phyloP scores from a whole-genome alignment of 2,329 filamentous ascomycete genomes.

The Corynespora cassiicola region DNA sequence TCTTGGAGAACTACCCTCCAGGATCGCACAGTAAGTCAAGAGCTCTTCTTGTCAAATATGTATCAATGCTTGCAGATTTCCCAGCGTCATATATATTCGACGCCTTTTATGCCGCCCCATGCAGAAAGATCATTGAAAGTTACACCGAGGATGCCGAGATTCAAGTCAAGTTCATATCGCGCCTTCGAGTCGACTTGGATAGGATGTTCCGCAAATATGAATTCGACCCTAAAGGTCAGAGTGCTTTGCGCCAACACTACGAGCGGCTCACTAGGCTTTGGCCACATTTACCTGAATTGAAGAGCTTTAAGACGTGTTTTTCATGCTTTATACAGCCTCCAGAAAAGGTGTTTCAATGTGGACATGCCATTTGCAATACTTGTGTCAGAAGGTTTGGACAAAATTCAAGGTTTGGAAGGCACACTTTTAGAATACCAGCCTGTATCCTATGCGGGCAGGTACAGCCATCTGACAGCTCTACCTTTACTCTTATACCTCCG shows the following conservation, averaged over 20 bases:
- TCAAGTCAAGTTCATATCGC: no score
- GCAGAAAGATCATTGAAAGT: no score
- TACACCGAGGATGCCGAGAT: no score
- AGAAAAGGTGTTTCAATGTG: conserved; percentile 39
- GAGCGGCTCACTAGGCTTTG: conserved; percentile 2
- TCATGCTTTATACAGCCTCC: conserved; percentile 34
- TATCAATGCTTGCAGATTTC: no score
- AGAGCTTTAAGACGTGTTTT: conserved; percentile 33
- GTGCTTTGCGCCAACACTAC: conserved; percentile 4
- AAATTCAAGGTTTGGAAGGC: conserved; percentile 18
- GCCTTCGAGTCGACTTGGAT: no score
- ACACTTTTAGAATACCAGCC: conserved; percentile 26
- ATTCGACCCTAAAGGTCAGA: no score
- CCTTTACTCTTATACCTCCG: conserved; percentile 32
- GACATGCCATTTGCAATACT: conserved; percentile 42
- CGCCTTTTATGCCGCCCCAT: no score
- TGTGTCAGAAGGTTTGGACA: conserved; percentile 38
- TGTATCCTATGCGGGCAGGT: conserved; percentile 34
- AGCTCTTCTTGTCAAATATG: no score
- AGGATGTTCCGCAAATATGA: no score
- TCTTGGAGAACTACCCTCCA: no score
- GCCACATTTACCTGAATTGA: conserved; percentile 11
- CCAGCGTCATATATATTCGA: no score
- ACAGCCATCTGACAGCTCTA: conserved; percentile 16
- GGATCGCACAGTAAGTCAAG: no score